These are phyloP conservation scores for Flaveria brownii DNA, from an alignment of 129 eudicot genomes.

Conservation along the genomic window DNA sequence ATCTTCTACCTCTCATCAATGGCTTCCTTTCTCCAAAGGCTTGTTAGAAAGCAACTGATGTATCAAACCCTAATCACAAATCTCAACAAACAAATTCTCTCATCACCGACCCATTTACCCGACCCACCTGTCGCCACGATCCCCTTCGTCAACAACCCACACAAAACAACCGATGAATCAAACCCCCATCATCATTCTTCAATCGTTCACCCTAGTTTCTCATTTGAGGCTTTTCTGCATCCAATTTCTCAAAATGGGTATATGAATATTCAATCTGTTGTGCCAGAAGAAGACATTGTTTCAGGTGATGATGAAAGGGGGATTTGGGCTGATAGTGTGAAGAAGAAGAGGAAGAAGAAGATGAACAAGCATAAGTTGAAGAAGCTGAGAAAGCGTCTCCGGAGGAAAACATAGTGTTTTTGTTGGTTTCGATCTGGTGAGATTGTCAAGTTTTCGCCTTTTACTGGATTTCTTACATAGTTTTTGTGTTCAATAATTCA, in stretches of 20 bases:
- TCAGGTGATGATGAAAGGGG: conserved; percentile 26
- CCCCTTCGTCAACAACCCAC: conserved; percentile 21
- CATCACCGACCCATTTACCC: conserved; percentile 33
- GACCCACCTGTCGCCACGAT: conserved; percentile 1
- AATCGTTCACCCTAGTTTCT: conserved; percentile 50
- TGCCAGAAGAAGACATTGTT: conserved; percentile 32
- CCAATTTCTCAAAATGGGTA: conserved; percentile 44
- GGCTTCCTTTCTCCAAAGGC: conserved; percentile 50
- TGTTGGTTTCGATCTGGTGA: conserved; percentile 13
- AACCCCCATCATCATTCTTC: conserved; percentile 8
- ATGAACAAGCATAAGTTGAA: conserved; percentile 89
- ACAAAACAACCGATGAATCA: conserved; percentile 28
- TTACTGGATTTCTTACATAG: conserved; percentile 12
- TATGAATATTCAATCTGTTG: conserved; percentile 20
- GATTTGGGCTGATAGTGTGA: conserved; percentile 89
- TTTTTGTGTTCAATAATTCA: neutral
- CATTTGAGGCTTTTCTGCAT: conserved; percentile 51
- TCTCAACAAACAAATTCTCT: conserved; percentile 37
- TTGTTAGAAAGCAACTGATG: conserved; percentile 42
- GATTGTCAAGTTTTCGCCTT: neutral
- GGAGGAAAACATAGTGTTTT: conserved; percentile 56
- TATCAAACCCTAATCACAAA: conserved; percentile 35
- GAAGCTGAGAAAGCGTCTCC: conserved; percentile 80
- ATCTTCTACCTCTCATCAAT: conserved; percentile 37
- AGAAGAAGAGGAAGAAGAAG: conserved; percentile 92